These are phyloP conservation scores for Rhizomucor miehei DNA, from an alignment of 371 early-diverging fungal genomes.

Conservation along the genomic window DNA sequence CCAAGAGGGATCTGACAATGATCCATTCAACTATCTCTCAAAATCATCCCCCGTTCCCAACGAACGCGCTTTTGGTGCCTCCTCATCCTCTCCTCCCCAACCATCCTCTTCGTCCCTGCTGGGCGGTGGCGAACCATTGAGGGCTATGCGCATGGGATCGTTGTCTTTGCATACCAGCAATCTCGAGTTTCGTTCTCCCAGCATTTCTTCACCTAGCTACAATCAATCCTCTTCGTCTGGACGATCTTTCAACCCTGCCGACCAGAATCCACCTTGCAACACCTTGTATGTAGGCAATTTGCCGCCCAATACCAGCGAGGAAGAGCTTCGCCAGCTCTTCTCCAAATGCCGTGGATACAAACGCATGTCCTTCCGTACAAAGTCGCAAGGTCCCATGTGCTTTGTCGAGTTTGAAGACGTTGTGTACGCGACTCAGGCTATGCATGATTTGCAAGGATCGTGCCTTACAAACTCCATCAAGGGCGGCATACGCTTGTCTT, in stretches of 20 bases:
- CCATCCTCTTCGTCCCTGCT: slow-evolving; percentile 4
- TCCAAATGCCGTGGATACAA: slow-evolving; percentile 72
- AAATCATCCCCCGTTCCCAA: slow-evolving; percentile 21
- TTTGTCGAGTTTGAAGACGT: slow-evolving; percentile 87
- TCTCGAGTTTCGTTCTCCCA: slow-evolving; percentile 15
- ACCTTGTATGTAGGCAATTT: slow-evolving; percentile 90
- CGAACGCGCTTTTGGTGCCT: slow-evolving; percentile 14
- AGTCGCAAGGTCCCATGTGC: slow-evolving; percentile 84
- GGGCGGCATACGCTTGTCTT: slow-evolving; percentile 86
- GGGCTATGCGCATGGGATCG: slow-evolving; percentile 11
- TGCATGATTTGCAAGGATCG: slow-evolving; percentile 74
- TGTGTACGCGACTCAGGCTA: slow-evolving; percentile 75
- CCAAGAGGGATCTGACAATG: slow-evolving; percentile 60
- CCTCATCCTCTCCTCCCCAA: slow-evolving; percentile 5
- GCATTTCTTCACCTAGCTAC: slow-evolving; percentile 22
- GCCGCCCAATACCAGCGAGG: slow-evolving; percentile 74
- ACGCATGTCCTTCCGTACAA: slow-evolving; percentile 77
- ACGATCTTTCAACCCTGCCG: slow-evolving; percentile 54
- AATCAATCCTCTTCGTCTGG: slow-evolving; percentile 17
- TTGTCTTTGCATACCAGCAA: slow-evolving; percentile 15
- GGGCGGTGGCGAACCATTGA: slow-evolving; percentile 1
- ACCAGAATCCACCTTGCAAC: slow-evolving; percentile 92
- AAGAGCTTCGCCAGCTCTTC: slow-evolving; percentile 79
- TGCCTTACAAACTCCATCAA: slow-evolving; percentile 72
- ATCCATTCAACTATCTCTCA: slow-evolving; percentile 67